Conservation (phyloP, 345 rosid species). For the Dimocarpus longan region DNA sequence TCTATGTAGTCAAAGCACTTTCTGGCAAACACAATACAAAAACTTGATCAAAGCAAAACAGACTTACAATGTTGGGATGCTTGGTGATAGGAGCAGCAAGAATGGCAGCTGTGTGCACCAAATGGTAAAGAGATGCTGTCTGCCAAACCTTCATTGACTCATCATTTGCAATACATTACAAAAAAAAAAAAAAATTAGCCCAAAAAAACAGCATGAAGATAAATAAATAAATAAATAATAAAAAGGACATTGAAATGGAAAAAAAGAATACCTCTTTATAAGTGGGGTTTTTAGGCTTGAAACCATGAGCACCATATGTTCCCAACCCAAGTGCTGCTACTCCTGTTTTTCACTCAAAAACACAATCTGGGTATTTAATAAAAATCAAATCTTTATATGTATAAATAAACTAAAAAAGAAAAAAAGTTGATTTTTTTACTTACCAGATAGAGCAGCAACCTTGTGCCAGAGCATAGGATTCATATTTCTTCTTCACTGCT, state of each 20-base stretch:
- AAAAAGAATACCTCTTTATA: conserved; percentile 66
- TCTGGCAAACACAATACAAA: neutral
- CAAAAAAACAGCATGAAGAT: neutral
- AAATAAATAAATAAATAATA: neutral
- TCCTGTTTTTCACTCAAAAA: conserved; percentile 44
- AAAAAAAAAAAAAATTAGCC: neutral
- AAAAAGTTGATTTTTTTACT: neutral
- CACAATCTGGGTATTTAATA: neutral
- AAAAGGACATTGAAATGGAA: neutral
- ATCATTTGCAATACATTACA: neutral
- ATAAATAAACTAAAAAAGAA: neutral
- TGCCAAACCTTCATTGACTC: conserved; percentile 74
- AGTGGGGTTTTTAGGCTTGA: conserved; percentile 75
- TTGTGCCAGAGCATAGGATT: conserved; percentile 80
- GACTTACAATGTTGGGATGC: conserved; percentile 65
- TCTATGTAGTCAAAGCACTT: too few species aligned
- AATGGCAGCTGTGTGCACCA: conserved; percentile 91
- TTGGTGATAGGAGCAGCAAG: conserved; percentile 77
- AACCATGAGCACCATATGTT: conserved; percentile 82
- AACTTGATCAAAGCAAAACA: neutral
- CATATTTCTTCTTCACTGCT: conserved; percentile 37
- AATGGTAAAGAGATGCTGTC: conserved; percentile 87
- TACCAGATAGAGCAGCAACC: conserved; percentile 86
- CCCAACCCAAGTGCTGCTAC: conserved; percentile 90
- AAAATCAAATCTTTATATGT: neutral